Base-by-base conservation (phyloP, 495 filamentous ascomycete species). In the Hypoxylon crocopeplum region DNA sequence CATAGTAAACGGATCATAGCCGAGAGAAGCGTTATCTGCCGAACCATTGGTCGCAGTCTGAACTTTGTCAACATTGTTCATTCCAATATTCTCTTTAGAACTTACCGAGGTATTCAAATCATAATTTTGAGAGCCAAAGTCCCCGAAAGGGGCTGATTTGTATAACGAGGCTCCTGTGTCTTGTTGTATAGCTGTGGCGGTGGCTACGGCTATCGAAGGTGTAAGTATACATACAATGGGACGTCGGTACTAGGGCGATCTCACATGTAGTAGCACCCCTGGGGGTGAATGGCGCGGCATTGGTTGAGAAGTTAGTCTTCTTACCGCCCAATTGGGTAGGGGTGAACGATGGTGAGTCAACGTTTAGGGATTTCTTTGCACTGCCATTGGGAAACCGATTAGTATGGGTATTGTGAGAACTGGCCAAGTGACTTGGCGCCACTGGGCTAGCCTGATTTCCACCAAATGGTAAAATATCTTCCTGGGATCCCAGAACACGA, bases 311-410 rank as follows among this genome's bases (percentile, higher is more conserved):
- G 8, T 73, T 77, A 7, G 81, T 76, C 67, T 90, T 91, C 60
- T 86, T 88, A 6, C 80, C 57, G 8, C 73, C 67, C 16, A 68
- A 49, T 25, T 63, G 61, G 4, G 77, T 80, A 55, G 94, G 95
- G 1, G 92, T 97, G 63, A 98, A 98, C 34, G 93, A 88, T 11
- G 95, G 94, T 10, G 94, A 97, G 60, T 98, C 94, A 64, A 96
- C 93, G 71, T 96, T 98, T 64, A 98, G 85, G 11, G 86, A 78
- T 77, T 93, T 92, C 77, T 88, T 94, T 52, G 80, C 73, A 57
- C 78, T 79, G 62, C 70, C 69, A 64, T 29, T 24, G 49, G 32
- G 38, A n/a, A 21, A n/a, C n/a, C n/a, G 15, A 34, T 60, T 54
- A 60, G 62, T 21, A 41, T 39, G 16, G 21, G 16, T 13, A 11